Conservation (phyloP, 345 rosid genomes). For the Acer yangbiense region DNA sequence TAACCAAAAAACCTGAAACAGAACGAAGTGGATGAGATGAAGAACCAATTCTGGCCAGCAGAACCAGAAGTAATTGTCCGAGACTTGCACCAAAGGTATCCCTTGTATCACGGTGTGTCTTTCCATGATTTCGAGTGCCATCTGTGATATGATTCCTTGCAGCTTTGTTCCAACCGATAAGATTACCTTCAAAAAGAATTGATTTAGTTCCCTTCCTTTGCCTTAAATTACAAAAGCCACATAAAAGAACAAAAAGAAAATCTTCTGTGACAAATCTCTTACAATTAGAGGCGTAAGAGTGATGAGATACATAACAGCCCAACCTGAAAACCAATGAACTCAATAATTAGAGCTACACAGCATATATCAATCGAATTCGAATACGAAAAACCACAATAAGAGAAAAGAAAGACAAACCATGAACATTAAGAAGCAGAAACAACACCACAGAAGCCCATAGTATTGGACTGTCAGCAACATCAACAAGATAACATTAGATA, state of each 20-base stretch:
- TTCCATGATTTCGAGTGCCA: conserved; percentile 92
- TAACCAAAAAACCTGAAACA: conserved; percentile 65
- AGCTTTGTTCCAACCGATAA: conserved; percentile 91
- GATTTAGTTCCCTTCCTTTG: not conserved
- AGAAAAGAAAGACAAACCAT: conserved; percentile 48
- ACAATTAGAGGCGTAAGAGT: conserved; percentile 76
- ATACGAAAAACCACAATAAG: not conserved
- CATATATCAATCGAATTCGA: not conserved
- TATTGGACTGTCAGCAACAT: conserved; percentile 52
- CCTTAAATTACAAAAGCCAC: not conserved
- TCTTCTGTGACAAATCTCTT: conserved; percentile 36
- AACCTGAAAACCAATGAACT: conserved; percentile 48
- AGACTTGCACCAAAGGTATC: conserved; percentile 90
- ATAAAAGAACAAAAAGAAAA: too few species aligned
- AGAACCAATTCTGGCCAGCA: conserved; percentile 73
- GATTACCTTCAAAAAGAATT: conserved; percentile 55
- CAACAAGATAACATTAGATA: conserved; percentile 18
- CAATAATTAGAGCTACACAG: not conserved
- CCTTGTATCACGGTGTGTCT: conserved; percentile 94
- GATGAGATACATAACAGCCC: conserved; percentile 59
- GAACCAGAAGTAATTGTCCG: conserved; percentile 89
- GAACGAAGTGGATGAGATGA: conserved; percentile 80
- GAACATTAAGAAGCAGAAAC: conserved; percentile 73
- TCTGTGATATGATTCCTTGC: conserved; percentile 74
- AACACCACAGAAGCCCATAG: conserved; percentile 80